Evolutionary conservation across 2,329 filamentous ascomycete genomes (phyloP), one percentile per base, ranked within the genome.

Genomic region (Sclerotinia glacialis): DNA sequence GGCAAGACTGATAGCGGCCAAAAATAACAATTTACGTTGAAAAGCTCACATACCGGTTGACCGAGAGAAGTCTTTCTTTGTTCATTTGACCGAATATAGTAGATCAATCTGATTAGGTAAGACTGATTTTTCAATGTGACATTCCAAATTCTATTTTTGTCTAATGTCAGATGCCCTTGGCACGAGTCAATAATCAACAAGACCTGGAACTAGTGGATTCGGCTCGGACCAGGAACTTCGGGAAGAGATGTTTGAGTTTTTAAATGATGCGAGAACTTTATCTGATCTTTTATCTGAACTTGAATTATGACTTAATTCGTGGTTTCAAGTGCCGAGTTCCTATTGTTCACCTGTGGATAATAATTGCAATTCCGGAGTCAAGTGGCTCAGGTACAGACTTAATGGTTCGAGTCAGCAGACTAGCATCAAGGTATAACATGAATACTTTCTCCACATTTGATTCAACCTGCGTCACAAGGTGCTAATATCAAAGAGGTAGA

Each of bases 101-200:
- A 49, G 8, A 49, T 37, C 12, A 9, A 46, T 14, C 26, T 12
- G 31, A 40, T 23, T 37, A 26, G 21, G 21, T 26, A 21, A 26
- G 34, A 42, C 23, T n/a, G 47, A 54, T 63, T 8, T 21, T 49
- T 37, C 9, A 49, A 37, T 47, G 42, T 49, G 56, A 60, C 40
- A 26, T 55, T 42, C 12, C n/a, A 4, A 4, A 1, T 55, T 60
- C 28, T 44, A 37, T 49, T 12, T 12, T 60, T 49, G 44, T 49
- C 58, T 21, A 60, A 12, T 37, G 40, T 61, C 64, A 65, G 46
- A 65, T 61, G 64, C 42, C 21, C 54, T 61, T 61, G 54, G 64
- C 64, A 65, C 64, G 64, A 46, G 64, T 61, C 46, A 40, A 59
- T 49, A 47, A 34, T 37, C 12, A 26, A 42, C 18, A 46, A 44